phyloP scores from a whole-genome alignment of 768 basidiomycete genomes.

The Auricularia cornea region DNA sequence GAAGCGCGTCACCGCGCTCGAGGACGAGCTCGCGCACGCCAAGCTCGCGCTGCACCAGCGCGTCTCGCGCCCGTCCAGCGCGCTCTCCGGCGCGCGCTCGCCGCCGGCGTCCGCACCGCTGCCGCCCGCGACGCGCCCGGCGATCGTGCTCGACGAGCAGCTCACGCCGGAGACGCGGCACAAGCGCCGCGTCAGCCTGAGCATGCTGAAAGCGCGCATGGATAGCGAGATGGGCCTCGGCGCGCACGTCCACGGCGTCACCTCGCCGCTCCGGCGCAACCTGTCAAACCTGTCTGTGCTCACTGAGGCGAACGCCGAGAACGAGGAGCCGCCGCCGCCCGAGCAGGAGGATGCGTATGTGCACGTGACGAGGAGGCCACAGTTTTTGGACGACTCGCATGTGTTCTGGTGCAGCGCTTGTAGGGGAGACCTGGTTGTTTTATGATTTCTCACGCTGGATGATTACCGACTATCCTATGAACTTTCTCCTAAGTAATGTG shows the following conservation, averaged over 20 bases:
- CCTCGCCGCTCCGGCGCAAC: background rate
- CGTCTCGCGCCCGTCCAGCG: constrained; percentile 43
- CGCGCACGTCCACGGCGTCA: constrained; percentile 6
- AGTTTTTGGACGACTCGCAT: constrained; percentile 82
- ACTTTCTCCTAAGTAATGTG: background rate
- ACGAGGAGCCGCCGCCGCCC: constrained; percentile 19
- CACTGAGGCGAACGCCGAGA: constrained; percentile 43
- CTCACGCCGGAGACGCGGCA: constrained; percentile 70
- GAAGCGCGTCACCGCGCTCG: constrained; percentile 54
- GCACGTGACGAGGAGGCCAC: constrained; percentile 39
- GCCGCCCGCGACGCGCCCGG: constrained; percentile 28
- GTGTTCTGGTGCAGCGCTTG: constrained; percentile 87
- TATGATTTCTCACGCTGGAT: constrained; percentile 27
- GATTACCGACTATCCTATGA: background rate
- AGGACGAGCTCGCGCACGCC: constrained; percentile 53
- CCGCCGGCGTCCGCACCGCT: constrained; percentile 28
- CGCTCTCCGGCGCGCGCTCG: constrained; percentile 34
- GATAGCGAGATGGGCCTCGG: constrained; percentile 61
- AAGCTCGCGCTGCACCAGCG: constrained; percentile 34
- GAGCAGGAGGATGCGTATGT: constrained; percentile 7
- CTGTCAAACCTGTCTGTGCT: constrained; percentile 19
- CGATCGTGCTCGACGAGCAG: constrained; percentile 58
- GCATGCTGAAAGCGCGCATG: constrained; percentile 87
- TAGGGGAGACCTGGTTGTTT: constrained; percentile 70
- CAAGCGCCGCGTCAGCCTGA: constrained; percentile 74